Percentiles rank a stretch among this genome's conserved stretches.
Conservation (phyloP, 2,329 filamentous ascomycete species). For the Curvularia spicifera region DNA sequence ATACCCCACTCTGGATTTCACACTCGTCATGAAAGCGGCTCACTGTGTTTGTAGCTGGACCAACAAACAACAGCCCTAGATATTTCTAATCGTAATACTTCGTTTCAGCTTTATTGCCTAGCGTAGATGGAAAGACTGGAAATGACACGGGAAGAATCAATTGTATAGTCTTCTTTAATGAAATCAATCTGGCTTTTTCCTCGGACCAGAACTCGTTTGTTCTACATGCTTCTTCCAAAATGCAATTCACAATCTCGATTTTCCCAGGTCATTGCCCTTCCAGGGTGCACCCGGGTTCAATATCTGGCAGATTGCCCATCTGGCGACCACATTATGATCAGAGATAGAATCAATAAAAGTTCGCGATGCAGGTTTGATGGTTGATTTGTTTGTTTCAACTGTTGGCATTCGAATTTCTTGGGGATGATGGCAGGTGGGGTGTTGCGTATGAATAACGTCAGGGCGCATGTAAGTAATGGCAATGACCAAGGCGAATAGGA, state of each 20-base stretch:
- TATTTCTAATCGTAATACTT: slow-evolving; percentile 13
- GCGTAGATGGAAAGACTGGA: too few relatives aligned
- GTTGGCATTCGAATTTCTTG: neutral
- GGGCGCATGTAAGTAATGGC: neutral
- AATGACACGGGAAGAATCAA: neutral
- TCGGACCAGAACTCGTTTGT: too few relatives aligned
- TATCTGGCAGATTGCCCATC: too few relatives aligned
- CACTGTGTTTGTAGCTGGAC: slow-evolving; percentile 8
- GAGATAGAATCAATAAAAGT: too few relatives aligned
- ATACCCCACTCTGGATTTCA: slow-evolving; percentile 18
- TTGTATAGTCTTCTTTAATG: neutral
- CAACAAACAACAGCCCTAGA: neutral
- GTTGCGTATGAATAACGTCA: neutral
- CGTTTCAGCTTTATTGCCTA: neutral
- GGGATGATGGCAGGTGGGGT: neutral
- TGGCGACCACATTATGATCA: too few relatives aligned
- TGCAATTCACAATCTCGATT: too few relatives aligned
- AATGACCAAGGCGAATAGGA: neutral
- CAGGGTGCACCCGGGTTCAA: too few relatives aligned
- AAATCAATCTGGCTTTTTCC: neutral
- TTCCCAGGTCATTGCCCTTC: too few relatives aligned
- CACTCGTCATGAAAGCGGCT: neutral
- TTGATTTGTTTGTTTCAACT: too few relatives aligned
- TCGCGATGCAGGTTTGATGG: too few relatives aligned
- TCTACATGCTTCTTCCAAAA: too few relatives aligned